Evolutionary conservation across 2,329 filamentous ascomycete species (phyloP), one percentile per base, ranked within the genome.

Genomic region (Fusarium sp.): DNA sequence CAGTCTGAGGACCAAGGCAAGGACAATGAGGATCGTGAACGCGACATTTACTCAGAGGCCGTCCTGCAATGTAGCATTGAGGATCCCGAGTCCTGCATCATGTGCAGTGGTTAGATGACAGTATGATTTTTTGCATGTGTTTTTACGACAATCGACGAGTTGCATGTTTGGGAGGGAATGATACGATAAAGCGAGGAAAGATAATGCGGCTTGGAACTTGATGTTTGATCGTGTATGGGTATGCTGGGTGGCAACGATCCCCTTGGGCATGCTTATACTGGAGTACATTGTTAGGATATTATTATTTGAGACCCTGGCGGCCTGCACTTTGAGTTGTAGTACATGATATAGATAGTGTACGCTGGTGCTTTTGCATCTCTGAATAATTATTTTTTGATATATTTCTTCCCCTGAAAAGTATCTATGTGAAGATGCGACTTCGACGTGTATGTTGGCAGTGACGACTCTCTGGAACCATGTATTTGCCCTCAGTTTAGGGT

Each of bases 51-150:
- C 82, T 95, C 95, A 1, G 93, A 98, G 75, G 93, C 95, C 63
- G 95, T 93, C 18, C 85, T 99, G 79, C 89, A 91, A 76, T 99
- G 96, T 91, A 98, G 95, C 83, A 98, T 99, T 81, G 95, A 98
- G 79, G 98, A 98, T 85, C 94, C 92, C 75, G 96, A 99, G 80
- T 87, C 91, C 50, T 99, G 96, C 80, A 80, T 97, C 72, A 98
- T 99, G 96, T 99, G 96, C 90, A 97, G 93, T 83, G 95, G 95
- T 85, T 98, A 88, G 81, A 77, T 22, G 49, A 34, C 40, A 38
- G 27, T 11, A 51, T 25, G 16, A 22, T 25, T 59, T 55, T 27
- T 60, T 52, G 54, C 59, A 59, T 59, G 64, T 76, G 67, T 76
- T 73, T 65, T 77, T 76, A 79, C 72, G 76, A 79, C 62, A 47